Conservation (phyloP, 1,284 basidiomycete genomes). For the Austroboletus novae-zelandiae region DNA sequence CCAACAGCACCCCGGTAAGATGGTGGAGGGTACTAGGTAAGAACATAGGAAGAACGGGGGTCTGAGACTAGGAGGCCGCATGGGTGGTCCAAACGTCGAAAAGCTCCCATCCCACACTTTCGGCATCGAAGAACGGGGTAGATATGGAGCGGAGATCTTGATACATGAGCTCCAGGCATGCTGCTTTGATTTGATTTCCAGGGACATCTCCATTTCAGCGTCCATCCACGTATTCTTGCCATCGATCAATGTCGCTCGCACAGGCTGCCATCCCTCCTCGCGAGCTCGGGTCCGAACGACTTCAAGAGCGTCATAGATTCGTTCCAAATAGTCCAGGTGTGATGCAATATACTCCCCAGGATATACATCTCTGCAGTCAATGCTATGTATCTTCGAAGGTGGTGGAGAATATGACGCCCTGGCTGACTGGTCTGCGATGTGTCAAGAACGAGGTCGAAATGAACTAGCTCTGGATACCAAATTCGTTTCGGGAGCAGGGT, state of each 20-base stretch:
- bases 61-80: too few relatives aligned
- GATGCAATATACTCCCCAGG: too few relatives aligned
- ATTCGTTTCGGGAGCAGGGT: constrained; percentile 1
- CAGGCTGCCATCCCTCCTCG: constrained; percentile 30
- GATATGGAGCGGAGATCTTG: constrained; percentile 27
- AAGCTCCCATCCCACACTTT: too few relatives aligned
- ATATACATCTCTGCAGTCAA: too few relatives aligned
- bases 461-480: constrained; percentile 18
- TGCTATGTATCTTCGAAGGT: too few relatives aligned
- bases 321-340: too few relatives aligned
- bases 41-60: too few relatives aligned
- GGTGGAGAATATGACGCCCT: too few relatives aligned
- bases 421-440: constrained; percentile 13
- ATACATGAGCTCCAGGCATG: constrained; percentile 36
- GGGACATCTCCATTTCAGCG: constrained; percentile 19
- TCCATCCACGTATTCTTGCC: constrained; percentile 28
- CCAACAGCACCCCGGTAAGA: constrained; percentile 16
- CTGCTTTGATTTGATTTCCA: constrained; percentile 32
- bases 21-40: constrained; percentile 15
- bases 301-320: too few relatives aligned
- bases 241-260: constrained; percentile 21
- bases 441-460: background rate
- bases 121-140: background rate
- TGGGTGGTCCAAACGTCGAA: too few relatives aligned
- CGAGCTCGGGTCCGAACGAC: constrained; percentile 22